Conservation (phyloP, 1,284 basidiomycete species). For the Ganoderma lingzhi region DNA sequence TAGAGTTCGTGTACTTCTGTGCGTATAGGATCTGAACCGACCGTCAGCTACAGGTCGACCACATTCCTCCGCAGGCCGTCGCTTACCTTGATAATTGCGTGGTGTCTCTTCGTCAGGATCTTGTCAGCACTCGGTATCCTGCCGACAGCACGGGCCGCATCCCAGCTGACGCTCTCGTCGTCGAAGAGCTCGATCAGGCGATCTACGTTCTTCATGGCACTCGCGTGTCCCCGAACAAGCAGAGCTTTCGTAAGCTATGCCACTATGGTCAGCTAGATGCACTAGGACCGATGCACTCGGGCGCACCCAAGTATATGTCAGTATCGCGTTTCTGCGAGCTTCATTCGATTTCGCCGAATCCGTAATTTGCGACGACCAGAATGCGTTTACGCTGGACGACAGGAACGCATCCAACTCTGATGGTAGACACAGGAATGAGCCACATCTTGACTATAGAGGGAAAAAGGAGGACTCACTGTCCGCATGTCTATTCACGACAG, state of each 20-base stretch:
- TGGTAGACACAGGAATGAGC: not conserved
- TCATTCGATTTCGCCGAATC: slow-evolving; percentile 41
- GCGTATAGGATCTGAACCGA: slow-evolving; percentile 76
- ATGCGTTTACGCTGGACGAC: slow-evolving; percentile 43
- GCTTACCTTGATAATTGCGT: slow-evolving; percentile 76
- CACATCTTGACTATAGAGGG: not conserved
- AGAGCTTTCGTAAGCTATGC: slow-evolving; percentile 79
- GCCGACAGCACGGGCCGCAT: slow-evolving; percentile 80
- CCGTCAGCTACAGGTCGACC: not conserved
- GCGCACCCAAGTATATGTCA: slow-evolving; percentile 77
- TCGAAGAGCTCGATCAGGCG: slow-evolving; percentile 74
- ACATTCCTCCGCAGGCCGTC: not conserved
- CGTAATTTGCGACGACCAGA: slow-evolving; percentile 58
- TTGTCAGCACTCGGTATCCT: slow-evolving; percentile 65
- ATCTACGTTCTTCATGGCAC: slow-evolving; percentile 65
- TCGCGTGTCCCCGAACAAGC: slow-evolving; percentile 75
- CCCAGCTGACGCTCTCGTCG: slow-evolving; percentile 65
- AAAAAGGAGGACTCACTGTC: slow-evolving; percentile 52
- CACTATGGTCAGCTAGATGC: slow-evolving; percentile 28
- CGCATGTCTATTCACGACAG: slow-evolving; percentile 80
- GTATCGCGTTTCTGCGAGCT: slow-evolving; percentile 61
- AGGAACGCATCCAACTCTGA: slow-evolving; percentile 41
- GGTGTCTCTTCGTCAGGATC: slow-evolving; percentile 79
- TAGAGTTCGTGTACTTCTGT: slow-evolving; percentile 82
- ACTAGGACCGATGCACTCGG: not conserved